Conservation (phyloP, 768 basidiomycete species). For the Amanita jacksonii region DNA sequence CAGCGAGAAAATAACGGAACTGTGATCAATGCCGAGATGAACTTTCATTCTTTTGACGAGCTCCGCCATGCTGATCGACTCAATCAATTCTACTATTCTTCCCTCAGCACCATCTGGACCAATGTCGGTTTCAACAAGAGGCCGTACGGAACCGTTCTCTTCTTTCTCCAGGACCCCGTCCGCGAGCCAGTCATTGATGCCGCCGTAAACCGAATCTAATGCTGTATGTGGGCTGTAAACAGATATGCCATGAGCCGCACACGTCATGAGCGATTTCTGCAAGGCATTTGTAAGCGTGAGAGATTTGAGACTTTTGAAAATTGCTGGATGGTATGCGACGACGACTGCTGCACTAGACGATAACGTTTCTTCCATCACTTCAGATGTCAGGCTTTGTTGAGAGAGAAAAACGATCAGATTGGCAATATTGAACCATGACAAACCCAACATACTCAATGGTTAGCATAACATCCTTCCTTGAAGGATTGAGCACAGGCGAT, state of each 20-base stretch:
- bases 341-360: slow-evolving; percentile 53
- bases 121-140: slow-evolving; percentile 21
- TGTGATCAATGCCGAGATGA: slow-evolving; percentile 46
- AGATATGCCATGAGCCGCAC: slow-evolving; percentile 75
- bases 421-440: slow-evolving; percentile 12
- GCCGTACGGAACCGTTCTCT: slow-evolving; percentile 25
- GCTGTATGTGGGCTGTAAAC: slow-evolving; percentile 87
- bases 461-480: slow-evolving; percentile 43
- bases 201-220: slow-evolving; percentile 74
- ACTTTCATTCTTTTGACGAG: slow-evolving; percentile 62
- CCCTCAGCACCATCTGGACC: slow-evolving; percentile 51
- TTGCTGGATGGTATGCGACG: slow-evolving; percentile 78
- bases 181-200: slow-evolving; percentile 88
- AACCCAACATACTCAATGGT: slow-evolving; percentile 57
- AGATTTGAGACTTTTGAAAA: slow-evolving; percentile 68
- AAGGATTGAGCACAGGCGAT: slow-evolving; percentile 39
- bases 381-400: slow-evolving; percentile 59
- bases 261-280: slow-evolving; percentile 70
- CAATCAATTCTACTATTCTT: slow-evolving; percentile 51
- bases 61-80: slow-evolving; percentile 48
- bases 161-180: slow-evolving; percentile 34
- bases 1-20: slow-evolving; percentile 30
- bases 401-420: slow-evolving; percentile 8
- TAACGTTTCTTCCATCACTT: slow-evolving; percentile 63
- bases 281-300: slow-evolving; percentile 72